Evolutionary conservation across 352 stramenopile genomes (phyloP).

Genomic region (Phytophthora tubulina): DNA sequence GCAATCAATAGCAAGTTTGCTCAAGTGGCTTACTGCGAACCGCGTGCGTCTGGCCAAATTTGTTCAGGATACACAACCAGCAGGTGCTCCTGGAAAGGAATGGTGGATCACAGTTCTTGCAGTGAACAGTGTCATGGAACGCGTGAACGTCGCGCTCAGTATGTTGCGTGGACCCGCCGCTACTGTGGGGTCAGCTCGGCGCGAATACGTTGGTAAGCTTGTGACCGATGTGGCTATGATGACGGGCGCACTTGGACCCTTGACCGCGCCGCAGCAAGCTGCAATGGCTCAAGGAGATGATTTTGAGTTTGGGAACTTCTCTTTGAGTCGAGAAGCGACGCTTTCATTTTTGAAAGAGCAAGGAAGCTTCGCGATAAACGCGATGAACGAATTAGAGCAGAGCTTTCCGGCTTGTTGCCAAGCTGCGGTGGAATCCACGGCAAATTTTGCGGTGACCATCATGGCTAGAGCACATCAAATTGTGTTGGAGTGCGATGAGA

Average conservation of each 20-base stretch:
- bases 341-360: constrained; percentile 44
- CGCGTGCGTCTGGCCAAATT: constrained; percentile 27
- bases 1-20: constrained; percentile 31
- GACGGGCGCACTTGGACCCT: constrained; percentile 34
- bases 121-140: constrained; percentile 38
- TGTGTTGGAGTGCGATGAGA: constrained; percentile 15
- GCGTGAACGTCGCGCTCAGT: constrained; percentile 28
- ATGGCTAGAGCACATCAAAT: constrained; percentile 32
- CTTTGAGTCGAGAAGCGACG: constrained; percentile 26
- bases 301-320: constrained; percentile 31
- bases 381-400: constrained; percentile 29
- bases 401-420: constrained; percentile 28
- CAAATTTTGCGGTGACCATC: constrained; percentile 35
- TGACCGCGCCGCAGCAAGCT: constrained; percentile 19
- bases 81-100: constrained; percentile 31
- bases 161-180: constrained; percentile 13
- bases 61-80: constrained; percentile 24
- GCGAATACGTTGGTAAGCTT: constrained; percentile 36
- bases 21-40: constrained; percentile 35
- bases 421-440: constrained; percentile 34
- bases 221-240: constrained; percentile 34
- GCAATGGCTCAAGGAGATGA: constrained; percentile 12
- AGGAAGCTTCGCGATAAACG: constrained; percentile 39
- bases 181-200: neutral
- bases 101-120: constrained; percentile 45